phyloP scores from a whole-genome alignment of 805 yeast species.

The Sugiyamaella boreocaroliniensis region DNA sequence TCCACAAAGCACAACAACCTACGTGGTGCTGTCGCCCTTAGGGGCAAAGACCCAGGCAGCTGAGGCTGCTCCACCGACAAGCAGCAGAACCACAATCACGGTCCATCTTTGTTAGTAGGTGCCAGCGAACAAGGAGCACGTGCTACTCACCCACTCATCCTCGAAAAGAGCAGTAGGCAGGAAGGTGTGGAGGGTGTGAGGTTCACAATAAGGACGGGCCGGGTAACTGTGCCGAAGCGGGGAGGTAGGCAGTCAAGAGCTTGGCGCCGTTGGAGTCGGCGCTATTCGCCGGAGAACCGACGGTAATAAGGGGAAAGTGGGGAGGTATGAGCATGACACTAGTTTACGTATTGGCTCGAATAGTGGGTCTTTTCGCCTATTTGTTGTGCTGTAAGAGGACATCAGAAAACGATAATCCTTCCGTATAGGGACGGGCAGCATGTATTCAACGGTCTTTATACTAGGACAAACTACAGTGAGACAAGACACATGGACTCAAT shows the following conservation, averaged over 20 bases:
- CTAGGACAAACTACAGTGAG: too few relatives aligned
- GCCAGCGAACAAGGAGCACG: neutral
- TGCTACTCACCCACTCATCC: constrained; percentile 43
- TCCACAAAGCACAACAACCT: constrained; percentile 28
- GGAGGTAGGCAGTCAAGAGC: neutral
- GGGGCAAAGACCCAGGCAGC: constrained; percentile 84
- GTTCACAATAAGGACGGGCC: neutral
- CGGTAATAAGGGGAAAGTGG: too few relatives aligned
- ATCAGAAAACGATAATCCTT: too few relatives aligned
- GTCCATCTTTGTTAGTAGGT: constrained; percentile 45
- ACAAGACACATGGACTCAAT: too few relatives aligned
- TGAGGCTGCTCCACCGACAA: constrained; percentile 52
- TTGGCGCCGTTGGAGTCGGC: too few relatives aligned
- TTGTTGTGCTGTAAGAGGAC: too few relatives aligned
- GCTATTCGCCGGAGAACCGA: too few relatives aligned
- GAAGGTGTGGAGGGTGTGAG: neutral
- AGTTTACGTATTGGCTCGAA: too few relatives aligned
- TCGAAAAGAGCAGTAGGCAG: neutral
- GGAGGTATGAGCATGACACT: too few relatives aligned
- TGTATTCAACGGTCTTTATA: too few relatives aligned
- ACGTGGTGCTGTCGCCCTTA: constrained; percentile 60
- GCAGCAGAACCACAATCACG: constrained; percentile 56
- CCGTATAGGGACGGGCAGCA: too few relatives aligned
- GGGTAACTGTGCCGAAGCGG: neutral
- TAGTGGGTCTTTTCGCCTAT: too few relatives aligned